Conservation (phyloP, 2,329 filamentous ascomycete species). For the Orbilia javanica region DNA sequence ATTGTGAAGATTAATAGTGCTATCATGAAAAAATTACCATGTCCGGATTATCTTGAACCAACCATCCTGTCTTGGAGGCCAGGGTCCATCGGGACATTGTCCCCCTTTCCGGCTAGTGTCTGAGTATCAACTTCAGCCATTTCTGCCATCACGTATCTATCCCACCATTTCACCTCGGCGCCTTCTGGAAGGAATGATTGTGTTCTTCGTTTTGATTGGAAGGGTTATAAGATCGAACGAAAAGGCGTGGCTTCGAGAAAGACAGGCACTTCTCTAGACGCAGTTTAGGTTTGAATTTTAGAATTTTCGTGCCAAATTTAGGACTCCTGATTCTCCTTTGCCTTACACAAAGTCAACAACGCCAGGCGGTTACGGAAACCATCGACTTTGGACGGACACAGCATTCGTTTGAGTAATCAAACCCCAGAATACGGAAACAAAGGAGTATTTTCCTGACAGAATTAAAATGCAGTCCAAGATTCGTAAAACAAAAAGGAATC, state of each 20-base stretch:
- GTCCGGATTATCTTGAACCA: constrained; percentile 41
- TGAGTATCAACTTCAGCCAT: constrained; percentile 18
- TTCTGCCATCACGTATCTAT: not conserved
- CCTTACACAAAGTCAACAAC: constrained; percentile 2
- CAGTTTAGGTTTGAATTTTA: constrained; percentile 5
- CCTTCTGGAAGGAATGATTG: constrained; percentile 41
- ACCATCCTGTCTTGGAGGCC: constrained; percentile 2
- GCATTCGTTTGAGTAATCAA: not conserved
- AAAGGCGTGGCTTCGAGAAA: not conserved
- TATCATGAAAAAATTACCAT: constrained; percentile 18
- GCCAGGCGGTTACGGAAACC: constrained; percentile 17
- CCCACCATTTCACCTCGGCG: constrained; percentile 14
- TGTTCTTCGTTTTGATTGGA: constrained; percentile 17
- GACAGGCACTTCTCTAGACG: not conserved
- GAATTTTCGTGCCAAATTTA: constrained; percentile 6
- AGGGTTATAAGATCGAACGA: not conserved
- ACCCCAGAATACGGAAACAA: not conserved
- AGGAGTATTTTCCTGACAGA: not conserved
- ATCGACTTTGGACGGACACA: constrained; percentile 1
- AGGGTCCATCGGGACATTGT: constrained; percentile 45
- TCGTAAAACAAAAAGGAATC: not conserved
- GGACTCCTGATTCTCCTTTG: not conserved
- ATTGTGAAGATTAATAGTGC: constrained; percentile 14
- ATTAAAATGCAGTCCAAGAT: constrained; percentile 6
- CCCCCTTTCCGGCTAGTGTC: constrained; percentile 55